Evolutionary conservation across 768 basidiomycete genomes (phyloP), one percentile per base, ranked within the genome.

Genomic region (Cyathus striatus): DNA sequence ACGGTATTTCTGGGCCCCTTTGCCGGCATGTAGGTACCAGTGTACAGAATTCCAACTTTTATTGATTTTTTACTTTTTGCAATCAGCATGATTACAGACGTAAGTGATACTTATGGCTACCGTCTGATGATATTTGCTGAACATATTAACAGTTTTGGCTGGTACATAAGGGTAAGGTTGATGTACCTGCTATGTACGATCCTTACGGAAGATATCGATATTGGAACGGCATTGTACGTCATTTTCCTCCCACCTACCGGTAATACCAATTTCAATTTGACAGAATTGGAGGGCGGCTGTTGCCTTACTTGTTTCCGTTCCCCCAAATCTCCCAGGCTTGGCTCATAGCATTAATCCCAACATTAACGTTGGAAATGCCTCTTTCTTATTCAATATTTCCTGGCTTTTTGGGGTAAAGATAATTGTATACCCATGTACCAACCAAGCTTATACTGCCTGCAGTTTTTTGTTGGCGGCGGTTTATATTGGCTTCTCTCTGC

Each of bases 1-100:
- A 83, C 89, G 0, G 82, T 92, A 17, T 90, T 95, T 58, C 68
- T 94, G 17, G 88, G 88, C 0, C 91, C 91, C 1, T 84, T 95
- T 49, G 81, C 85, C 23, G 86, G 84, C 18, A 81, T 93, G 72
- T 84, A 53, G 49, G 82, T 65, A 7, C 12, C 4, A 43, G 16
- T 4, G 5, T 37, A n/a, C n/a, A 4, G 33, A 10, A 34, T 23
- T 16, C 2, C 40, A 27, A 10, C 35, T n/a, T 25, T 39, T 16
- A 33, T 34, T 23, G 18, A 51, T 18, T 21, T 25, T 10, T 7
- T 30, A n/a, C 10, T 12, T 37, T 3, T 2, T 27, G 6, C 33
- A 25, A 45, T 7, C 42, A 74, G 72, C 41, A 75, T 76, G 68
- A 59, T 68, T 1, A 63, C 64, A 18, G 74, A 76, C 57, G 74